Evolutionary conservation across 2,329 filamentous ascomycete genomes (phyloP), one percentile per base, ranked within the genome.

Genomic region (Penicillium sp.): DNA sequence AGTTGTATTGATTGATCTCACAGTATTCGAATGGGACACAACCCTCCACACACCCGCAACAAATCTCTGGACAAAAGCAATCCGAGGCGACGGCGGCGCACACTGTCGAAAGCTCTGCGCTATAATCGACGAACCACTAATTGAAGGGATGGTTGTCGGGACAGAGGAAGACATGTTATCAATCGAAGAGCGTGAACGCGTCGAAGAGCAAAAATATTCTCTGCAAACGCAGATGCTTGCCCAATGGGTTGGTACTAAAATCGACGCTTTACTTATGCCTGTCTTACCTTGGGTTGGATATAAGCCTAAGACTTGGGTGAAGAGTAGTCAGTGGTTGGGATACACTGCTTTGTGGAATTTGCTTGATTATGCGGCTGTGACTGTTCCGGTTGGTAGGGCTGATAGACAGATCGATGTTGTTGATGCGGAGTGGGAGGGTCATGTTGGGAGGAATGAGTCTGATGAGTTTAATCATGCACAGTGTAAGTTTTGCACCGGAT

Each of bases 391-490:
- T 2, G 68, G 69, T 0, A 63, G 69, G 24, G 75, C 75, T 1
- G 73, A 80, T 54, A 71, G 70, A 2, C 56, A 58, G 0, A 39
- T 64, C 23, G 64, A 67, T 44, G 17, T 6, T 33, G 43, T 40
- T 30, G 72, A 76, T 42, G 44, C 58, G 32, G 65, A 56, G 0
- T 77, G 75, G 53, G 37, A 61, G 52, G 54, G 12, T 45, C 63
- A 58, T 67, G 51, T 49, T 60, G 63, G 71, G 0, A 63, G 76
- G 46, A 80, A 78, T 59, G 74, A 75, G 20, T 66, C 77, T 23
- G 81, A 84, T 59, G 64, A 62, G 49, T 76, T 76, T 23, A 79
- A 81, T 61, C 66, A 75, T 56, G 13, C 34, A 15, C 39, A 51
- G 20, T 51, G 50, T 57, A 26, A 47, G 27, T 49, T 18, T 24